Conservation (phyloP, 78 protist genomes). For the Capsaspora owczarzaki region DNA sequence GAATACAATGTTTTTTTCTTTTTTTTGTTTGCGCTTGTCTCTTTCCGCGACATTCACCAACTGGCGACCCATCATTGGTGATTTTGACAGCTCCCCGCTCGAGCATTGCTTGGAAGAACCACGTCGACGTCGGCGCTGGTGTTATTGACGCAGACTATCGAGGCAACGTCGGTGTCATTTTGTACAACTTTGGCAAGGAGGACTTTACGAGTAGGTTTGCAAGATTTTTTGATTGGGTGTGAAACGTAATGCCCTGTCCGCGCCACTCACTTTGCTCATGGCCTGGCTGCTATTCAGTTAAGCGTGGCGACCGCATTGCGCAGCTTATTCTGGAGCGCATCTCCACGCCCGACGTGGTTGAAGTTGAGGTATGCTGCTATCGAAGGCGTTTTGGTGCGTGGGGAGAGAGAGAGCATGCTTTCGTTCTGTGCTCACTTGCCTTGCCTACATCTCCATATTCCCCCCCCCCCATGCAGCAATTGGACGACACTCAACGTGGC, state of each 20-base stretch:
- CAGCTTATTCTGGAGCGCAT: conserved; percentile 60
- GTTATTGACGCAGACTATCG: conserved; percentile 66
- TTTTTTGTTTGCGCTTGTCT: background rate
- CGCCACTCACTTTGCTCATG: background rate
- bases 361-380: conserved; percentile 43
- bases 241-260: background rate
- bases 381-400: too few relatives aligned
- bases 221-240: background rate
- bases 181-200: conserved; percentile 57
- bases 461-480: too few relatives aligned
- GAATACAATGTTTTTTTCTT: background rate
- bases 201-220: conserved; percentile 20
- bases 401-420: too few relatives aligned
- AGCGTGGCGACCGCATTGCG: conserved; percentile 58
- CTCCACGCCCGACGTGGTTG: conserved; percentile 38
- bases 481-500: conserved; percentile 52
- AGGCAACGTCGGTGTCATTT: conserved; percentile 73
- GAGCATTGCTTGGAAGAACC: conserved; percentile 68
- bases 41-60: background rate
- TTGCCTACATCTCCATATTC: too few relatives aligned
- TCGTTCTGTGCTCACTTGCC: background rate
- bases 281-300: background rate
- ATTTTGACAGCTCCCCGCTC: conserved; percentile 66
- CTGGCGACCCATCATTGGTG: too few relatives aligned
- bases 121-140: conserved; percentile 72